These are phyloP conservation scores for Ceratocystis albifundus DNA, from an alignment of 2,329 filamentous ascomycete species.

Conservation along the genomic window DNA sequence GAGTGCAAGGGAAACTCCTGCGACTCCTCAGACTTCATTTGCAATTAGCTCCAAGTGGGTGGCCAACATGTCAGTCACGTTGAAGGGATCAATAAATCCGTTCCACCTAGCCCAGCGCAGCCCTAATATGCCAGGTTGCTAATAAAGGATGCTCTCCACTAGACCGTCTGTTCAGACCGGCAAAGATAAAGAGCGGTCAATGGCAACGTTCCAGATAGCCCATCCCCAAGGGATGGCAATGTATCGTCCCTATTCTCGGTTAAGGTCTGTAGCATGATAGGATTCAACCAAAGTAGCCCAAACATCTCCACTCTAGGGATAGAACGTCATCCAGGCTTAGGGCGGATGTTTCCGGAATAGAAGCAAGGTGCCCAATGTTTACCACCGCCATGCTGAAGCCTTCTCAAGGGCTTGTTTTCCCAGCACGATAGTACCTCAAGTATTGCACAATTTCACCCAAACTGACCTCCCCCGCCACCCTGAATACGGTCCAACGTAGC, in stretches of 20 bases:
- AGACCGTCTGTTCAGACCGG: too few species aligned
- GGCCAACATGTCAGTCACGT: neutral
- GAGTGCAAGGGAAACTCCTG: neutral
- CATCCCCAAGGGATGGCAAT: neutral
- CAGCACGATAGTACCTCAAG: neutral
- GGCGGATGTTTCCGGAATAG: neutral
- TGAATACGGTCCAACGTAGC: neutral
- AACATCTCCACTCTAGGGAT: neutral
- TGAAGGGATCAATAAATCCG: neutral
- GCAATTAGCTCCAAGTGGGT: neutral
- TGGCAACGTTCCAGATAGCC: neutral
- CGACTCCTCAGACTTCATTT: neutral
- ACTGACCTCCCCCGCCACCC: neutral
- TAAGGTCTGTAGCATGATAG: neutral
- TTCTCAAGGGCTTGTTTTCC: neutral
- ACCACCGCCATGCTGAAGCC: neutral
- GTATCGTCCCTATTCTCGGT: neutral
- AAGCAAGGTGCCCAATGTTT: neutral
- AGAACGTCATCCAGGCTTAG: neutral
- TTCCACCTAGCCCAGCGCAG: neutral
- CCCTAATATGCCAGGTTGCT: neutral
- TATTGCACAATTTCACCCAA: neutral
- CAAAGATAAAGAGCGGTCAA: constrained; percentile 1
- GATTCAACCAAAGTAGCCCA: neutral
- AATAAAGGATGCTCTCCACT: neutral